Evolutionary conservation across 441 rosid species (phyloP).

Genomic region (Viola pubescens): DNA sequence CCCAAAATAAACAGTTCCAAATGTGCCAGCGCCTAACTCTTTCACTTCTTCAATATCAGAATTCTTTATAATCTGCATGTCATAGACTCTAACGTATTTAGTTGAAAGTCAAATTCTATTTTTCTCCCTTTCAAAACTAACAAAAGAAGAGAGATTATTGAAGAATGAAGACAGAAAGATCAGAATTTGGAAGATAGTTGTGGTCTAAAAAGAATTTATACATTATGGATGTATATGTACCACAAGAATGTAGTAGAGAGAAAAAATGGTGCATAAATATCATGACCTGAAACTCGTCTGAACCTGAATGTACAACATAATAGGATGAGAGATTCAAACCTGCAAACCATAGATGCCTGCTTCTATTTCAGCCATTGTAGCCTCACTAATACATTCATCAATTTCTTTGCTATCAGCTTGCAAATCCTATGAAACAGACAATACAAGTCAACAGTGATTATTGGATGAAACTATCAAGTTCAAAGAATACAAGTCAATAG

Average conservation of each 20-base stretch:
- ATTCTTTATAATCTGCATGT: slow-evolving; percentile 59
- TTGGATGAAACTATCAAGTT: too few relatives aligned
- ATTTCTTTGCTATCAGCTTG: slow-evolving; percentile 28
- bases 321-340: slow-evolving; percentile 28
- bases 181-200: too few relatives aligned
- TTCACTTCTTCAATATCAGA: slow-evolving; percentile 70
- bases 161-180: neutral
- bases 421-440: slow-evolving; percentile 32
- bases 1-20: slow-evolving; percentile 80
- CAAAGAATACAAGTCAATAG: slow-evolving; percentile 2
- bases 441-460: neutral
- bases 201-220: too few relatives aligned
- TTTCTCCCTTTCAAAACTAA: neutral
- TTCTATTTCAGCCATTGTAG: slow-evolving; percentile 64
- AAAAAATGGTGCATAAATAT: too few relatives aligned
- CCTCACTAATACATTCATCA: slow-evolving; percentile 46
- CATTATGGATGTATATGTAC: too few relatives aligned
- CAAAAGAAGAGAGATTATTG: neutral
- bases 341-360: slow-evolving; percentile 75
- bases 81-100: neutral
- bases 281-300: neutral
- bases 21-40: slow-evolving; percentile 91
- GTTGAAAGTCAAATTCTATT: neutral
- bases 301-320: too few relatives aligned
- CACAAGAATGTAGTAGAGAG: too few relatives aligned